phyloP scores from a whole-genome alignment of 768 basidiomycete genomes.

The Kwoniella sp. region DNA sequence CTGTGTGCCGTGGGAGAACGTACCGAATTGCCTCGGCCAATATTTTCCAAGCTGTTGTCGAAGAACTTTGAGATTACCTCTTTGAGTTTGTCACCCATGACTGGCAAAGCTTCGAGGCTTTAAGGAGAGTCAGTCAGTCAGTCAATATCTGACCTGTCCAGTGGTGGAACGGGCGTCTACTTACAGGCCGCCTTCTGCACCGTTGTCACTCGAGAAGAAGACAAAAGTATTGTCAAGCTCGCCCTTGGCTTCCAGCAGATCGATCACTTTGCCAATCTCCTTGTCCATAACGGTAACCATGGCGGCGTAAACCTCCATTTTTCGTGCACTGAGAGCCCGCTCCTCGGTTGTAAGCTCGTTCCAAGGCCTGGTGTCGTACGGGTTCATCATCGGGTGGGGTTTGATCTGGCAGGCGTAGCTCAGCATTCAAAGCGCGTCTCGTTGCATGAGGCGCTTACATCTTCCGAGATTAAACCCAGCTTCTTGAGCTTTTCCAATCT shows the following conservation, averaged over 20 bases:
- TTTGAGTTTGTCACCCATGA: constrained; percentile 34
- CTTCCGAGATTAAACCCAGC: constrained; percentile 37
- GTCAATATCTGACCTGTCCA: too few relatives aligned
- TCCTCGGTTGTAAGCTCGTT: constrained; percentile 38
- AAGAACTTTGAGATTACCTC: constrained; percentile 31
- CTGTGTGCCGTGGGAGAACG: constrained; percentile 8
- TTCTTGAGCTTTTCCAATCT: constrained; percentile 41
- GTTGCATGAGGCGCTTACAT: constrained; percentile 21
- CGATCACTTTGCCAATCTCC: constrained; percentile 45
- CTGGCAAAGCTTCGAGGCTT: constrained; percentile 42
- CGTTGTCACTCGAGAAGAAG: constrained; percentile 51
- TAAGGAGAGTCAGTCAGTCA: too few relatives aligned
- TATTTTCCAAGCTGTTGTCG: constrained; percentile 43
- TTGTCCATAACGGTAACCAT: constrained; percentile 52
- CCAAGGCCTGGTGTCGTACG: constrained; percentile 37
- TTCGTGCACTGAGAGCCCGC: constrained; percentile 28
- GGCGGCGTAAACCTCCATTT: constrained; percentile 48
- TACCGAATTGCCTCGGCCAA: constrained; percentile 48
- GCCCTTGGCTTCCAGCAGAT: constrained; percentile 37
- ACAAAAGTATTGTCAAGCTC: constrained; percentile 53
- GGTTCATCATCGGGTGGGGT: constrained; percentile 41
- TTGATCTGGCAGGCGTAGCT: constrained; percentile 17
- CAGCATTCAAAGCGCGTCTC: neutral
- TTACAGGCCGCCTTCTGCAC: constrained; percentile 49
- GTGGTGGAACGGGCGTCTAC: constrained; percentile 3